Percentiles rank a stretch among this genome's conserved stretches.
Conservation (phyloP, 192 early-diverging fungal genomes). For the Haplosporangium gracile region DNA sequence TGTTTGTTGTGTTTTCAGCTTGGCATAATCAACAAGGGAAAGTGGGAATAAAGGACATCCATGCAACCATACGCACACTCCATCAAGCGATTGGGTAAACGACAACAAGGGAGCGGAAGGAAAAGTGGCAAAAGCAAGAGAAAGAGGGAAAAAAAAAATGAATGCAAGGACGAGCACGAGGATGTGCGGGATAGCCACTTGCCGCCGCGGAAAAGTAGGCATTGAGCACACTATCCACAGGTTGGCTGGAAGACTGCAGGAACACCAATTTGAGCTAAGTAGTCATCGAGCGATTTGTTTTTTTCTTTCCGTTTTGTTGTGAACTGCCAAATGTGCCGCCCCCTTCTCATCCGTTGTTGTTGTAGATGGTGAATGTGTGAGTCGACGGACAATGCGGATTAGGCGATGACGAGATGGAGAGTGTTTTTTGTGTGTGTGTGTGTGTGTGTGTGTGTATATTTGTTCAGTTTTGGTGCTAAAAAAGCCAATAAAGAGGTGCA, state of each 20-base stretch:
- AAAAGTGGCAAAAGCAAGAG: too few species aligned
- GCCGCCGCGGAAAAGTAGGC: not conserved
- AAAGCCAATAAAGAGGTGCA: not conserved
- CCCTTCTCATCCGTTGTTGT: not conserved
- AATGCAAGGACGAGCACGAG: not conserved
- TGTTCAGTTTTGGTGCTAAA: not conserved
- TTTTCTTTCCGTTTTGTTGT: too few species aligned
- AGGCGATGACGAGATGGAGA: slow-evolving; percentile 8
- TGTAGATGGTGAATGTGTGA: not conserved
- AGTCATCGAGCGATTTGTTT: not conserved
- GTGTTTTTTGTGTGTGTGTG: not conserved
- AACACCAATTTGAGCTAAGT: slow-evolving; percentile 9
- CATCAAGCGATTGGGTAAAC: slow-evolving; percentile 2
- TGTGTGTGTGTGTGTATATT: not conserved
- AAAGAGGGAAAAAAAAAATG: too few species aligned
- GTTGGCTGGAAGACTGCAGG: not conserved
- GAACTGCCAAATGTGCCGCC: too few species aligned
- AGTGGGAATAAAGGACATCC: not conserved
- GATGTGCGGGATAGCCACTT: not conserved
- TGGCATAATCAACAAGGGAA: not conserved
- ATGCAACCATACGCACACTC: not conserved
- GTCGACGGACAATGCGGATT: not conserved
- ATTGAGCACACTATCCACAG: not conserved
- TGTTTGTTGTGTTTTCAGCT: not conserved
- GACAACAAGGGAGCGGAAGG: not conserved